Evolutionary conservation across 352 stramenopile species (phyloP), one percentile per base, ranked within the genome.

Genomic region (Pythium volutum): DNA sequence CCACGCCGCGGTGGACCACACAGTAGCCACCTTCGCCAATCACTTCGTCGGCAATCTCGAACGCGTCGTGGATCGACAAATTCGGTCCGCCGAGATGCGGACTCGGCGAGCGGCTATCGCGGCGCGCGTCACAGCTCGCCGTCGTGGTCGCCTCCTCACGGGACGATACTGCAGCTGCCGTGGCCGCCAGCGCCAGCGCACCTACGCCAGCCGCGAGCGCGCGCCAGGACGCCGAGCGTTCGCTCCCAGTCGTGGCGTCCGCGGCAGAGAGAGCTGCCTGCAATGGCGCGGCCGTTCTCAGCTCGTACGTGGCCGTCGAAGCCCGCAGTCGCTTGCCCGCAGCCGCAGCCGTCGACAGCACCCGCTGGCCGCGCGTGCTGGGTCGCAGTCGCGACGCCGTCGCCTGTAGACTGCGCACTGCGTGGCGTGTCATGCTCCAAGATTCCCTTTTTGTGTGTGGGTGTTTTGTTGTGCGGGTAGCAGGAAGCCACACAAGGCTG

Each of bases 21-120:
- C 84, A 91, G 61, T 89, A 93, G 52, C 84, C 84, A 42, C 83
- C 83, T 70, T 93, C 81, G 16, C 81, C 83, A 36, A 93, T 77
- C 56, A 93, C 85, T 65, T 93, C 83, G 68, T 89, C 78, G 45
- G 76, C 77, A 49, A 93, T 88, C 47, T 89, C 76, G 59, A 88
- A 93, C 59, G 76, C 74, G 25, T 89, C 76, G 51, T 89, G 76
- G 41, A 93, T 84, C 31, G 65, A 61, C 7, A 64, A 41, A 42
- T 58, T 54, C 10, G 49, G 34, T 3, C 43, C 51, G 8, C 50
- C 54, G 38, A 63, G 53, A 41, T 58, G 49, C 29, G 49, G 62
- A 42, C 46, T 63, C 31, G 51, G 55, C 23, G 55, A 9, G 16
- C 36, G 29, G 36, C 43, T 59, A 9, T 56, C 36, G 26, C 18